Percentiles rank a stretch among this genome's conserved stretches.
Evolutionary conservation across 257 asterid genomes (phyloP).

Genomic region (Lycium barbarum): DNA sequence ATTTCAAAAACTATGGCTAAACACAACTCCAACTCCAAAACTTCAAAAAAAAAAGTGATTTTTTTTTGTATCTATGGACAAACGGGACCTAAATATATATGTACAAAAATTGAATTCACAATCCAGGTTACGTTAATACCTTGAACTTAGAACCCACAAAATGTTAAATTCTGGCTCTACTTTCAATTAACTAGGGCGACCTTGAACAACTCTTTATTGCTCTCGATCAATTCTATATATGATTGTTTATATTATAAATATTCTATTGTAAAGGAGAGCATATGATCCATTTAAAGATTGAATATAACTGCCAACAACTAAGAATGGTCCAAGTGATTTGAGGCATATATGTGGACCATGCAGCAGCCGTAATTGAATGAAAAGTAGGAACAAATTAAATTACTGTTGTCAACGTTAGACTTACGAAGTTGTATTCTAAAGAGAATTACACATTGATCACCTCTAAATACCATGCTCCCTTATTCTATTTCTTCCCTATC

Average conservation of each 20-base stretch:
- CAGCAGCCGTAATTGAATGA: constrained; percentile 7
- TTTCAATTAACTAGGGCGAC: neutral
- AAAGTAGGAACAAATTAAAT: neutral
- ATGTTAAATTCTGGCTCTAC: neutral
- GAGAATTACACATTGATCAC: neutral
- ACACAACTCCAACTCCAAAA: too few species aligned
- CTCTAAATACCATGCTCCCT: neutral
- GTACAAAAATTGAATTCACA: neutral
- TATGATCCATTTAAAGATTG: constrained; percentile 20
- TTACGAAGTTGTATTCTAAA: constrained; percentile 10
- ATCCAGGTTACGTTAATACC: neutral
- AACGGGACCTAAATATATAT: neutral
- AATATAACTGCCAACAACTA: constrained; percentile 31
- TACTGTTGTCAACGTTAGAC: neutral
- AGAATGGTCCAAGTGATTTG: constrained; percentile 40
- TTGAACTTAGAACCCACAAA: neutral
- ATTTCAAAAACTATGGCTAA: too few species aligned
- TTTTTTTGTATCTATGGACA: too few species aligned
- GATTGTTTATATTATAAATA: constrained; percentile 22
- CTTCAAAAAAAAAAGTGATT: too few species aligned
- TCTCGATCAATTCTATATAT: neutral
- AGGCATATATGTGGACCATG: constrained; percentile 46
- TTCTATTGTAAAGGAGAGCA: constrained; percentile 25
- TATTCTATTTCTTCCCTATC: neutral
- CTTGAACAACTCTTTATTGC: too few species aligned